These are phyloP conservation scores for Cladorrhinum samala DNA, from an alignment of 495 filamentous ascomycete genomes.

Conservation along the genomic window DNA sequence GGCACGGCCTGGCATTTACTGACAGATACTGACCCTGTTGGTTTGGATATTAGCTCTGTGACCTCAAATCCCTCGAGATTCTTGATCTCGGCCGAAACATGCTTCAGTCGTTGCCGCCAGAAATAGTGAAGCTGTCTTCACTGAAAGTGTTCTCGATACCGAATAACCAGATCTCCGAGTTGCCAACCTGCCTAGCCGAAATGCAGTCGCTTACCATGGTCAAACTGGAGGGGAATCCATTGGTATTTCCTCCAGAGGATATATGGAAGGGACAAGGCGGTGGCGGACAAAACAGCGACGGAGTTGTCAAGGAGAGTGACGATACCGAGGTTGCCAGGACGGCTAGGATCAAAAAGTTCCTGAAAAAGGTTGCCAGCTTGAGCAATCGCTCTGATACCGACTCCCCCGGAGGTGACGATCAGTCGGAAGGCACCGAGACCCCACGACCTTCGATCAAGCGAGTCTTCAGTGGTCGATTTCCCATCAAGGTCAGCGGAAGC, in stretches of 20 bases:
- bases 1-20: conserved; percentile 8
- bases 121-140: conserved; percentile 69
- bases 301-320: conserved; percentile 42
- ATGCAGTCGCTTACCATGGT: conserved; percentile 84
- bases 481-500: conserved; percentile 65
- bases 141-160: conserved; percentile 73
- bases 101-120: conserved; percentile 67
- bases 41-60: conserved; percentile 64
- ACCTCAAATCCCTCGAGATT: conserved; percentile 81
- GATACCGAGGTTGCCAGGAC: conserved; percentile 62
- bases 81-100: conserved; percentile 86
- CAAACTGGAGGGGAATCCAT: conserved; percentile 80
- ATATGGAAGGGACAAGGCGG: conserved; percentile 43
- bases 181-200: conserved; percentile 77
- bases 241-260: conserved; percentile 61
- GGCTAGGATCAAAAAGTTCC: conserved; percentile 66
- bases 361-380: conserved; percentile 52
- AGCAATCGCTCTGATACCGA: conserved; percentile 52
- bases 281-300: conserved; percentile 39
- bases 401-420: conserved; percentile 51
- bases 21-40: conserved; percentile 19
- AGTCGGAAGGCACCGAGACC: conserved; percentile 63
- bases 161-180: conserved; percentile 75
- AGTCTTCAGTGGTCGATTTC: conserved; percentile 72
- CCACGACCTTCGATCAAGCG: conserved; percentile 67